These are phyloP conservation scores for Phytophthora quininea DNA, from an alignment of 352 stramenopile species.

Conservation along the genomic window DNA sequence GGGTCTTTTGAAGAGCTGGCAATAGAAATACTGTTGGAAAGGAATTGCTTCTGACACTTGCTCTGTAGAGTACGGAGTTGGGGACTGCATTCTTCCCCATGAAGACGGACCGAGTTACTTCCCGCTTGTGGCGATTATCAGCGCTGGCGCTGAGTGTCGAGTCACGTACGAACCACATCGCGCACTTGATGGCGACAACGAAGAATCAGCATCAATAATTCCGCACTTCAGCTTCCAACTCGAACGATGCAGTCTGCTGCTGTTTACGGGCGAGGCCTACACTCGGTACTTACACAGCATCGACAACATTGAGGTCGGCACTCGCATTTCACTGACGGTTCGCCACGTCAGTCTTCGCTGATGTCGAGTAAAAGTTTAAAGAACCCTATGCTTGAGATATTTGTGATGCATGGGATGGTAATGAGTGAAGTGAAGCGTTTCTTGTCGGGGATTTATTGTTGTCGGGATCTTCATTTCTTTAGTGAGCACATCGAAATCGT, in stretches of 20 bases:
- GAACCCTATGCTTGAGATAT: neutral
- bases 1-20: neutral
- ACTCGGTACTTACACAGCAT: slow-evolving; percentile 68
- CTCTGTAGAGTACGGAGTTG: slow-evolving; percentile 60
- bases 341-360: slow-evolving; percentile 47
- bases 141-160: slow-evolving; percentile 52
- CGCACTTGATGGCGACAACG: slow-evolving; percentile 13
- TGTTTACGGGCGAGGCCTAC: slow-evolving; percentile 68
- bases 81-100: slow-evolving; percentile 72
- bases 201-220: neutral
- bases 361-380: neutral
- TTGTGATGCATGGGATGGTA: neutral
- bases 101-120: slow-evolving; percentile 76
- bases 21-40: too few relatives aligned
- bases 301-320: slow-evolving; percentile 49
- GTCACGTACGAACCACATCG: slow-evolving; percentile 72
- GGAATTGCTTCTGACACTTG: neutral
- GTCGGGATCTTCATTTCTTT: slow-evolving; percentile 14
- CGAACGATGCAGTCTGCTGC: slow-evolving; percentile 53
- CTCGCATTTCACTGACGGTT: slow-evolving; percentile 64
- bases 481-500: slow-evolving; percentile 20
- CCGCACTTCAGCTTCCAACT: slow-evolving; percentile 48
- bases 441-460: slow-evolving; percentile 5
- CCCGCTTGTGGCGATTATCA: slow-evolving; percentile 73
- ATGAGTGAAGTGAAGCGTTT: slow-evolving; percentile 12